A percentile compares a stretch with the other conserved stretches of the same genome.
phyloP scores from a whole-genome alignment of 805 yeast genomes.

The Candida taoyuanica region DNA sequence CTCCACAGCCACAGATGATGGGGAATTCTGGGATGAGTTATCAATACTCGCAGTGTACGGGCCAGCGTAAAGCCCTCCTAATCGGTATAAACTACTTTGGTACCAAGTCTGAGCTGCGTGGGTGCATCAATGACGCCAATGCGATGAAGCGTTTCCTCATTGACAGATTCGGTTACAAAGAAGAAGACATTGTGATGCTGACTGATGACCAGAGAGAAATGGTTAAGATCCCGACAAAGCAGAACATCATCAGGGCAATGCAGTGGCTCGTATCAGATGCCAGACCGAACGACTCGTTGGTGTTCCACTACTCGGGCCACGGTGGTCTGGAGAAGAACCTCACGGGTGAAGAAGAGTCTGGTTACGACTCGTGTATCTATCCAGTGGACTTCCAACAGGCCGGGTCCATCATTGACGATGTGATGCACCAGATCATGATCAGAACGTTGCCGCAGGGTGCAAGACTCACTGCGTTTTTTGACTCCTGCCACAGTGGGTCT shows the following conservation, averaged over 20 bases:
- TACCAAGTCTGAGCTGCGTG: constrained; percentile 47
- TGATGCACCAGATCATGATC: constrained; percentile 58
- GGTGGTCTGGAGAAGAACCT: constrained; percentile 62
- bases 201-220: constrained; percentile 41
- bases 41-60: constrained; percentile 56
- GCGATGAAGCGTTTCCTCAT: constrained; percentile 39
- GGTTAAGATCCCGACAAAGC: constrained; percentile 47
- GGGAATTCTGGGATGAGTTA: constrained; percentile 20
- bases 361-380: constrained; percentile 56
- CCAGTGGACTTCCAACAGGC: constrained; percentile 58
- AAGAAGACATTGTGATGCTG: constrained; percentile 42
- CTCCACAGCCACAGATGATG: constrained; percentile 17
- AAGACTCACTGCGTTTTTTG: constrained; percentile 65
- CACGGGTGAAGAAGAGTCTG: constrained; percentile 61
- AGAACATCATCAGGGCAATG: constrained; percentile 67
- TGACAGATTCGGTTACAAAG: constrained; percentile 20
- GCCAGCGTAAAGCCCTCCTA: constrained; percentile 59
- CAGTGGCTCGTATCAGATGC: constrained; percentile 70
- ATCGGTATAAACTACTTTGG: constrained; percentile 70
- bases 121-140: constrained; percentile 66
- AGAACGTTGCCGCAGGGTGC: constrained; percentile 60
- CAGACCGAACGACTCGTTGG: constrained; percentile 52
- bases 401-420: constrained; percentile 65
- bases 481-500: constrained; percentile 75
- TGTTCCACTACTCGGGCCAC: constrained; percentile 74